Evolutionary conservation across 805 yeast genomes (phyloP).

Genomic region (Pichia manshurica): DNA sequence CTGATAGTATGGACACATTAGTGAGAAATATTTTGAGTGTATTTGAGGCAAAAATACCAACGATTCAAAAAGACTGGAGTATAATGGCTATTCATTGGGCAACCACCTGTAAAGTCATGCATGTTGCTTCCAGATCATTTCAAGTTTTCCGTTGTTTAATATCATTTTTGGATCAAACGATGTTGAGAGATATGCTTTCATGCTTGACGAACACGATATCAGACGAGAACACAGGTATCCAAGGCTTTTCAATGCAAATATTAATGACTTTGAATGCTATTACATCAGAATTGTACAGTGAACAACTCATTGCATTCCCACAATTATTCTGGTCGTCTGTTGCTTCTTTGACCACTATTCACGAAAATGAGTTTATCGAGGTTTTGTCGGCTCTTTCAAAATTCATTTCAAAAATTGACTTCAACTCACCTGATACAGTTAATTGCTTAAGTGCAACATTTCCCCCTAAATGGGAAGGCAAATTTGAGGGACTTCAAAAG

Average conservation of each 20-base stretch:
- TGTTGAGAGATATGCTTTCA: constrained; percentile 91
- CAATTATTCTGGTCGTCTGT: constrained; percentile 94
- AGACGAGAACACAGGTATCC: constrained; percentile 84
- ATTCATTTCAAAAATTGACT: constrained; percentile 78
- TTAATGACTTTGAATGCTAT: constrained; percentile 92
- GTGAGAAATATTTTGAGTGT: constrained; percentile 58
- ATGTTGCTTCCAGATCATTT: constrained; percentile 93
- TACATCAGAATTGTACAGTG: constrained; percentile 77
- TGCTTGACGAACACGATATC: constrained; percentile 89
- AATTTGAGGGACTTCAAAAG: constrained; percentile 81
- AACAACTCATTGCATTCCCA: constrained; percentile 77
- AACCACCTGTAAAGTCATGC: constrained; percentile 94
- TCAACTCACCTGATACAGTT: constrained; percentile 80
- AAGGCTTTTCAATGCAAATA: constrained; percentile 95
- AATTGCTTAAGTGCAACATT: constrained; percentile 77
- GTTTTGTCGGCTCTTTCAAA: constrained; percentile 76
- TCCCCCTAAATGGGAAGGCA: constrained; percentile 95
- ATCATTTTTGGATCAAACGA: constrained; percentile 74
- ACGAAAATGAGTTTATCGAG: constrained; percentile 90
- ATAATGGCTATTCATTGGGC: constrained; percentile 85
- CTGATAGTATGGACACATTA: constrained; percentile 74
- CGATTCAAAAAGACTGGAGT: constrained; percentile 79
- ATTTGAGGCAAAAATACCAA: constrained; percentile 41
- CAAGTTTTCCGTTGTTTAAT: constrained; percentile 83
- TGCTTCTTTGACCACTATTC: constrained; percentile 83